phyloP scores from a whole-genome alignment of 2,329 filamentous ascomycete genomes.

The Fonsecaea multimorphosa region DNA sequence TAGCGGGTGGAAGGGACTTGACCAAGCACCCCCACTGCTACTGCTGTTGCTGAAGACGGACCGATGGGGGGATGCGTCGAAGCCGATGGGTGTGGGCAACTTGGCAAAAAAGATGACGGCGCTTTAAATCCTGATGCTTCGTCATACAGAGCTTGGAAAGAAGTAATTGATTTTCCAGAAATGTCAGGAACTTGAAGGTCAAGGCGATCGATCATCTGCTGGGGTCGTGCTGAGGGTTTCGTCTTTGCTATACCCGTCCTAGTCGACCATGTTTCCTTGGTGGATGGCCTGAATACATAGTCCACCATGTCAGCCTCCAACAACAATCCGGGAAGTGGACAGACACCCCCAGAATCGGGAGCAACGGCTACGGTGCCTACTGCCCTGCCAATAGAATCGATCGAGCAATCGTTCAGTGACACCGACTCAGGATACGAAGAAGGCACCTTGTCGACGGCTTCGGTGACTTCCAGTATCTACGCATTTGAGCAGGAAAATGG shows the following conservation, averaged over 20 bases:
- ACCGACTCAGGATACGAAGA: slow-evolving; percentile 23
- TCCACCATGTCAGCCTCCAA: neutral
- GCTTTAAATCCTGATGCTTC: neutral
- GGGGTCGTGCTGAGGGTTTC: neutral
- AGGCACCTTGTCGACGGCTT: slow-evolving; percentile 35
- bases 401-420: slow-evolving; percentile 1
- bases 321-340: neutral
- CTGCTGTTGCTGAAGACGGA: neutral
- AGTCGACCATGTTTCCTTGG: neutral
- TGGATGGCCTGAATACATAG: neutral
- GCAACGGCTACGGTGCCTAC: neutral
- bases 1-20: neutral
- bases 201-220: neutral
- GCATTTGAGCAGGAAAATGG: slow-evolving; percentile 33
- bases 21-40: neutral
- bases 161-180: neutral
- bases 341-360: slow-evolving; percentile 2
- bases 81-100: neutral
- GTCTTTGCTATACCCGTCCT: neutral
- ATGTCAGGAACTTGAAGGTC: neutral
- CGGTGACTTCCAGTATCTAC: slow-evolving; percentile 41
- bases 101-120: neutral
- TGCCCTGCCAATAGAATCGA: neutral
- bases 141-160: neutral
- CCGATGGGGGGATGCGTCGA: neutral